Conservation (phyloP, 345 rosid genomes). For the Lumnitzera racemosa region DNA sequence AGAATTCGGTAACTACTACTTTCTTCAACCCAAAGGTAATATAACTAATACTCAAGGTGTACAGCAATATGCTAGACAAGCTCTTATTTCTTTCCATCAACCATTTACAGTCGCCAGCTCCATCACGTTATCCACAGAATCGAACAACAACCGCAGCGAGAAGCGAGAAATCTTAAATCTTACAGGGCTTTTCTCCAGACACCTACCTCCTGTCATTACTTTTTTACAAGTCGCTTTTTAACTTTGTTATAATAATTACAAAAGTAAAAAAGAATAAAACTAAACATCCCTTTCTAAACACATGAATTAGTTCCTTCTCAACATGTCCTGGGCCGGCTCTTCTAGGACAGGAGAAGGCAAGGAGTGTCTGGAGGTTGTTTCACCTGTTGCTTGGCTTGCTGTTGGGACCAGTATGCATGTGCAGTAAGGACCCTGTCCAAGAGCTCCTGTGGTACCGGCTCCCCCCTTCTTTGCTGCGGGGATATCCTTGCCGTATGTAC, state of each 20-base stretch:
- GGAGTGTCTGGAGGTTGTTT: constrained; percentile 51
- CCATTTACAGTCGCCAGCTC: constrained; percentile 30
- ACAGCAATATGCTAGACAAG: no score
- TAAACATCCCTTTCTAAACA: background rate
- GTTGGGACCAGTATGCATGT: constrained; percentile 92
- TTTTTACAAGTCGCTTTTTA: constrained; percentile 6
- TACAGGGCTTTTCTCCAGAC: constrained; percentile 17
- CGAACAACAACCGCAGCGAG: background rate
- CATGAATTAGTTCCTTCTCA: background rate
- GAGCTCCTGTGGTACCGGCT: constrained; percentile 96
- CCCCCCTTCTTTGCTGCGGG: constrained; percentile 97
- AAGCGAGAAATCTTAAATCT: constrained; percentile 6
- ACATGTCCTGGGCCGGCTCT: background rate
- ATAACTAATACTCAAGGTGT: no score
- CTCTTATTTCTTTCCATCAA: constrained; percentile 29
- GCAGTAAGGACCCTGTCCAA: constrained; percentile 80
- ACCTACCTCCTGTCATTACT: constrained; percentile 13
- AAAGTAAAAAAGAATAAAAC: no score
- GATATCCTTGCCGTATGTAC: constrained; percentile 97
- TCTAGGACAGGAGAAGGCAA: constrained; percentile 35
- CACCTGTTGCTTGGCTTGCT: constrained; percentile 68
- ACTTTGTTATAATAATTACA: no score
- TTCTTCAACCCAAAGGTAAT: no score
- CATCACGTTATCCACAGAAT: no score
- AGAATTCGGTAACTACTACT: no score